Base-by-base conservation (phyloP, 495 filamentous ascomycete species). In the Daldinia childiae region DNA sequence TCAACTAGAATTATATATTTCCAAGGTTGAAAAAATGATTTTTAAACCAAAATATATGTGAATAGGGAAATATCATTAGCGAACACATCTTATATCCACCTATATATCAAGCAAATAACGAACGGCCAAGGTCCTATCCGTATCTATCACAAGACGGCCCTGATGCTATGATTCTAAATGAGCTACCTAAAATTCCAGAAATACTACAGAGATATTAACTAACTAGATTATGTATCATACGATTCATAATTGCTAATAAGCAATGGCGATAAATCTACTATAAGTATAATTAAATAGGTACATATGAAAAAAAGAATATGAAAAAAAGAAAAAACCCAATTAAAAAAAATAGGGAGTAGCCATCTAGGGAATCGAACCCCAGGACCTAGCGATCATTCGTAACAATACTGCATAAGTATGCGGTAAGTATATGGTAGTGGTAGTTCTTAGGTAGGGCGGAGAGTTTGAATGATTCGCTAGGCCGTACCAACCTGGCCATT, bases 331-430 rank as follows among this genome's bases (percentile, higher is more conserved):
- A 55, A 57, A 30, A n/a, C n/a, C n/a, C n/a, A n/a, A n/a, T n/a
- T n/a, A n/a, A n/a, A n/a, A n/a, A n/a, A n/a, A n/a, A n/a, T n/a
- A n/a, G n/a, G n/a, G n/a, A n/a, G n/a, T n/a, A 12, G 30, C 66
- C 43, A 54, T 14, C 43, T 27, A 24, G 5, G 59, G 66, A 69
- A 63, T 69, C 66, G 54, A 63, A 64, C 59, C 59, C 34, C 6
- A 63, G 29, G 17, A 43, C 54, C 60, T 64, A 43, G 41, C 17
- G n/a, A 43, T 54, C 26, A n/a, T 43, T 7, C 27, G 24, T 48
- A 24, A 21, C 6, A 9, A 48, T 48, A 48, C 8, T 48, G 17
- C 19, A 45, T 48, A 48, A 3, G 43, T 17, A 48, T 48, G 17
- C 17, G 7, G 6, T 48, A 48, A 34, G 9, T 34, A 34, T 34